A percentile compares a stretch with the other conserved stretches of the same genome.
Evolutionary conservation across 495 filamentous ascomycete genomes (phyloP).

Genomic region (Articulospora tetracladia): DNA sequence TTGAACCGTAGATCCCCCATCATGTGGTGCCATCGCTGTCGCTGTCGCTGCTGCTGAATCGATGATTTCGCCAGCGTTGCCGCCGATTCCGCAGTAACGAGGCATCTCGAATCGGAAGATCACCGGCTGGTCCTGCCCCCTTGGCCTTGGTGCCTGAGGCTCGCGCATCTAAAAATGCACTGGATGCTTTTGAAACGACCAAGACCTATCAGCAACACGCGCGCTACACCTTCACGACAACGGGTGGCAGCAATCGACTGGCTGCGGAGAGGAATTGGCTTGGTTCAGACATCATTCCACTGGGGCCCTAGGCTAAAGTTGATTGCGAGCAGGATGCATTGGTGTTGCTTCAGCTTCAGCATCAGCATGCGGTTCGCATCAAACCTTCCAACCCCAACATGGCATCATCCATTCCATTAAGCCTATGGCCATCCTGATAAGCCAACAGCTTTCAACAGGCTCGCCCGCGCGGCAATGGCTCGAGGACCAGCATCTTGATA

Average conservation of each 20-base stretch:
- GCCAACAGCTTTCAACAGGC: slow-evolving; percentile 13
- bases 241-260: not conserved
- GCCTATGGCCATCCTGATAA: slow-evolving; percentile 9
- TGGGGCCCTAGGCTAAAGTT: not conserved
- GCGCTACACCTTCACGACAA: slow-evolving; percentile 17
- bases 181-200: not conserved
- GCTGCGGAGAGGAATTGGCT: not conserved
- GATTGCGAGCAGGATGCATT: not conserved
- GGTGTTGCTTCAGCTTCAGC: not conserved
- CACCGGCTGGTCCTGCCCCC: not conserved
- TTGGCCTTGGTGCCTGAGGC: too few relatives aligned
- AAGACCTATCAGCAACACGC: slow-evolving; percentile 14
- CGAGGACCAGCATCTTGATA: not conserved
- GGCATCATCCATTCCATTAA: not conserved
- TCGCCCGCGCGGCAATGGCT: not conserved
- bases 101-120: not conserved
- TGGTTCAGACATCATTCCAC: not conserved
- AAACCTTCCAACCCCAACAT: not conserved
- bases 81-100: not conserved
- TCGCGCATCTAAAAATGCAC: slow-evolving; percentile 3
- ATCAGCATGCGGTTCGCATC: not conserved
- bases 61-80: not conserved
- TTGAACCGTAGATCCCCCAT: too few relatives aligned
- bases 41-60: too few relatives aligned
- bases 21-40: too few relatives aligned